phyloP scores from a whole-genome alignment of 2,329 filamentous ascomycete species.

The Ophidiomyces ophidiicola region DNA sequence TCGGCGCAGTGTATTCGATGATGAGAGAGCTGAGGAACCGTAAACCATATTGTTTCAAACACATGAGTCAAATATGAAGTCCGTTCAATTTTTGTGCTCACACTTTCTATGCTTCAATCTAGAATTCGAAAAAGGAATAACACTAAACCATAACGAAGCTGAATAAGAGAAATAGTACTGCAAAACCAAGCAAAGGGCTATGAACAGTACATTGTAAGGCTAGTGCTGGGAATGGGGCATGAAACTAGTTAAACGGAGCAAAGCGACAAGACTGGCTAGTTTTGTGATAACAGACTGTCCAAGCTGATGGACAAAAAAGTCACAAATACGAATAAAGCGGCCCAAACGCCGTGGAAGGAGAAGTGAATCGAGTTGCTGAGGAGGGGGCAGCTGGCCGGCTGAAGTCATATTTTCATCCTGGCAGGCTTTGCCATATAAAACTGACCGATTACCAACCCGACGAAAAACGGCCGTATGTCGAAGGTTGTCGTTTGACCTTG shows the following conservation, averaged over 20 bases:
- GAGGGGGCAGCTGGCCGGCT: not conserved
- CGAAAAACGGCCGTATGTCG: not conserved
- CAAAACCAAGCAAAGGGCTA: constrained; percentile 1
- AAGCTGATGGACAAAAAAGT: not conserved
- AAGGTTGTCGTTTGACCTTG: not conserved
- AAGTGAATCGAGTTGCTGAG: constrained; percentile 2
- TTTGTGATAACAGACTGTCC: not conserved
- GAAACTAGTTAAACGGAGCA: constrained; percentile 2
- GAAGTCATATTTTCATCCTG: constrained; percentile 2
- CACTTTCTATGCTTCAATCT: constrained; percentile 11
- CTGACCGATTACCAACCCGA: not conserved
- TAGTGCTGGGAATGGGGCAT: constrained; percentile 2
- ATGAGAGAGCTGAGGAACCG: constrained; percentile 14
- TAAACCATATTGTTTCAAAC: not conserved
- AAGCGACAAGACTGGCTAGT: constrained; percentile 1
- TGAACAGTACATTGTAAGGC: constrained; percentile 6
- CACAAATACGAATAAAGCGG: not conserved
- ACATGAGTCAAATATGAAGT: not conserved
- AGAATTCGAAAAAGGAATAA: constrained; percentile 4
- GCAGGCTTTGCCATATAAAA: not conserved
- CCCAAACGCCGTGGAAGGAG: not conserved
- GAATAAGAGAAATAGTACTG: not conserved
- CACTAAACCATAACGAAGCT: constrained; percentile 2
- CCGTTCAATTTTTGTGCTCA: constrained; percentile 9
- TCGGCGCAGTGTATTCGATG: constrained; percentile 48